Evolutionary conservation across 306 rosid genomes (phyloP), one percentile per base, ranked within the genome.

Genomic region (Potentilla sterilis): DNA sequence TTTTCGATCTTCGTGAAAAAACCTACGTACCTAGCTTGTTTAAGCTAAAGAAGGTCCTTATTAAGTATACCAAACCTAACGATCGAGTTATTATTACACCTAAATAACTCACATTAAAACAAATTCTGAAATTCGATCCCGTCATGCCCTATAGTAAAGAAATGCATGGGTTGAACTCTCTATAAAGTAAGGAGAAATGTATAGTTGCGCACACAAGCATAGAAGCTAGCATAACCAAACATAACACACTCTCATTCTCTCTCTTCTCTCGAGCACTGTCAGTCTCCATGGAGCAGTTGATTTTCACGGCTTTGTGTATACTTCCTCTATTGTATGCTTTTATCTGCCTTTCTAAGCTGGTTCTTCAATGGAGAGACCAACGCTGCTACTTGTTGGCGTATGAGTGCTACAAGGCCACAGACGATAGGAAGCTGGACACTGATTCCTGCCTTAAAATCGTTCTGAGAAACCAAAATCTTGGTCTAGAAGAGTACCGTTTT

Each of bases 301-400:
- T 75, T 14, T 68, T 69, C 47, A 35, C 48, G 76, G 75, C 52
- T 35, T 61, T 87, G 55, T 66, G 57, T 80, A 22, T 87, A 5
- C 38, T 80, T 3, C 78, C 90, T 38, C 46, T 90, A 5, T 34
- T 83, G 0, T 89, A 75, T 77, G 86, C 83, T 52, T 35, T 78
- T 18, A 62, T 81, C 51, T 13, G 52, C 70, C 78, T 89, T 41
- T 74, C 15, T 16, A 89, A 77, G 52, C 12, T 80, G 79, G 34
- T 88, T 58, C 81, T 86, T 42, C 79, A 73, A 73, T 78, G 88
- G 64, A 80, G 92, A 76, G 80, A 78, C 54, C 86, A 83, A 52
- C 11, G 78, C 62, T 93, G 96, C 76, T 89, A 88, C 81, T 82
- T 91, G 90, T 48, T 91, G 77, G 96, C 88, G 37, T 93, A 89